Evolutionary conservation across 495 filamentous ascomycete species (phyloP).

Genomic region (Neurospora sp.): DNA sequence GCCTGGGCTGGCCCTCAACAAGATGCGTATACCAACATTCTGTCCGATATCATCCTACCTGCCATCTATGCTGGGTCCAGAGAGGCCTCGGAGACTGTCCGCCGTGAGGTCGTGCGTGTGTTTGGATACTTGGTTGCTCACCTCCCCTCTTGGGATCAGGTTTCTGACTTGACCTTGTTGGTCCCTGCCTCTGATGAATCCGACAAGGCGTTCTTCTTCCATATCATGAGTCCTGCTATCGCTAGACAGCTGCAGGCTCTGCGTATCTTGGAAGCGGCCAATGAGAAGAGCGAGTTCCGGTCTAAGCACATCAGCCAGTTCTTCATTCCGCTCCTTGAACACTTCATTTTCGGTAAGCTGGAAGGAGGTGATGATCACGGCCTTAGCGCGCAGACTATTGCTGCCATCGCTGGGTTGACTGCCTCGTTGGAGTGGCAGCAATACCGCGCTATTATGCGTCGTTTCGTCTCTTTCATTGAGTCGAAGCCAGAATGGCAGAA

Average conservation of each 20-base stretch:
- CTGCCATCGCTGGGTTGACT: constrained; percentile 61
- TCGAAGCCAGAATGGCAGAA: constrained; percentile 78
- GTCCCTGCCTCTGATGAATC: constrained; percentile 59
- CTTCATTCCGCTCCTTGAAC: constrained; percentile 84
- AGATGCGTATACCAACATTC: constrained; percentile 33
- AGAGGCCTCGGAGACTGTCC: constrained; percentile 71
- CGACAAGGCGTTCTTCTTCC: constrained; percentile 87
- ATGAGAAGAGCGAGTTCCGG: constrained; percentile 48
- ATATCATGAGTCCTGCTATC: constrained; percentile 83
- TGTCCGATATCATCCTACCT: constrained; percentile 58
- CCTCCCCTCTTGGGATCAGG: constrained; percentile 54
- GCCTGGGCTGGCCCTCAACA: constrained; percentile 25
- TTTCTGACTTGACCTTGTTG: constrained; percentile 66
- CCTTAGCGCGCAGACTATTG: constrained; percentile 69
- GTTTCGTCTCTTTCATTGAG: constrained; percentile 68
- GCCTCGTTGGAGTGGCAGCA: constrained; percentile 83
- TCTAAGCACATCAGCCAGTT: constrained; percentile 74
- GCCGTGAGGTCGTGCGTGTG: constrained; percentile 67
- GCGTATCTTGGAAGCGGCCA: constrained; percentile 58
- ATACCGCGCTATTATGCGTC: constrained; percentile 68
- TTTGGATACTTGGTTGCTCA: constrained; percentile 67
- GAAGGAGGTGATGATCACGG: constrained; percentile 74
- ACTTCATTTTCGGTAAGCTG: constrained; percentile 76
- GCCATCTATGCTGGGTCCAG: constrained; percentile 63
- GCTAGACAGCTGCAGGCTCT: constrained; percentile 79